Percentiles rank a stretch among this genome's conserved stretches.
phyloP scores from a whole-genome alignment of 306 rosid species.

The Fragaria ananassa region DNA sequence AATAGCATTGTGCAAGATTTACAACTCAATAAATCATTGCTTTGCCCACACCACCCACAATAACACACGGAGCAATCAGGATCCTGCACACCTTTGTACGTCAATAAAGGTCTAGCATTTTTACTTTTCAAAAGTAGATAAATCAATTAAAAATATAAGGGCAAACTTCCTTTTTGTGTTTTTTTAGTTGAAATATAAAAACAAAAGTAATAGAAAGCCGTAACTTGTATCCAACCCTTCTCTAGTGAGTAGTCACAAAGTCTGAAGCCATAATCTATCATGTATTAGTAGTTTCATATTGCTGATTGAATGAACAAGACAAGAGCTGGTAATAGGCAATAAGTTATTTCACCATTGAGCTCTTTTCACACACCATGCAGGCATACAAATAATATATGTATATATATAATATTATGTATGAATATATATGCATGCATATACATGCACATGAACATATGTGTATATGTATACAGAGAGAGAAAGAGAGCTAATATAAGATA shows the following conservation, averaged over 20 bases:
- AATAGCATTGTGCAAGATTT: constrained; percentile 58
- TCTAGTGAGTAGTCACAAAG: neutral
- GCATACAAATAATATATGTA: neutral
- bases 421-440: neutral
- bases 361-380: neutral
- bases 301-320: neutral
- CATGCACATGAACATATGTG: neutral
- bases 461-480: neutral
- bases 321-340: neutral
- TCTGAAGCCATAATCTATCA: neutral
- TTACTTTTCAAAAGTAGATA: neutral
- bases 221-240: neutral
- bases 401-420: neutral
- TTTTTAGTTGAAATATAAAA: neutral
- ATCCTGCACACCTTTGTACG: constrained; percentile 50
- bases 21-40: constrained; percentile 52
- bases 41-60: constrained; percentile 84
- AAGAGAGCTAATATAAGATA: neutral
- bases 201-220: neutral
- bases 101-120: constrained; percentile 22
- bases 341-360: neutral
- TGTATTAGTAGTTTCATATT: neutral
- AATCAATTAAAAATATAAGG: neutral
- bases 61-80: constrained; percentile 51
- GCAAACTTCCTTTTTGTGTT: neutral